These are phyloP conservation scores for Arthroderma sp. DNA, from an alignment of 2,329 filamentous ascomycete genomes.

Conservation along the genomic window DNA sequence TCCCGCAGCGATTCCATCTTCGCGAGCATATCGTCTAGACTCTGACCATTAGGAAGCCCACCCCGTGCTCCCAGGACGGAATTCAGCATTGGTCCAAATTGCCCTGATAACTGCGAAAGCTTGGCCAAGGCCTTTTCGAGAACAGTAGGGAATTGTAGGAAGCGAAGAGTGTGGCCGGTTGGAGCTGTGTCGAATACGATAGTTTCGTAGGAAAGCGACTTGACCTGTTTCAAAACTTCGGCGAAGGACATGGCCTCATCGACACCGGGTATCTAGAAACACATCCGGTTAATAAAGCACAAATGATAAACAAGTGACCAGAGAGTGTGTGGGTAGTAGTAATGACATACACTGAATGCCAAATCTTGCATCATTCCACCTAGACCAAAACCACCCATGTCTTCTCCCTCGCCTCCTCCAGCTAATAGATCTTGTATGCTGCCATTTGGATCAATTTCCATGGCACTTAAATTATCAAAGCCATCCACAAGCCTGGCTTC, in stretches of 20 bases:
- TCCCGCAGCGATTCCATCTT: constrained; percentile 89
- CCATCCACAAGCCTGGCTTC: constrained; percentile 86
- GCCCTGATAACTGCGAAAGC: constrained; percentile 79
- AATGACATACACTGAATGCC: constrained; percentile 65
- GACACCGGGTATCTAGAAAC: constrained; percentile 78
- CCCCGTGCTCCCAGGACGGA: constrained; percentile 70
- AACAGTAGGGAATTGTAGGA: constrained; percentile 94
- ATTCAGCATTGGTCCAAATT: constrained; percentile 93
- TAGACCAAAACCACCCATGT: constrained; percentile 56
- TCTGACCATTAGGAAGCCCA: constrained; percentile 79
- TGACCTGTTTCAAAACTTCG: constrained; percentile 98
- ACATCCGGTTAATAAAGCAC: background rate
- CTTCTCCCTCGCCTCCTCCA: constrained; percentile 50
- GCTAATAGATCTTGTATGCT: constrained; percentile 91
- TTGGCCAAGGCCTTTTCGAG: constrained; percentile 98
- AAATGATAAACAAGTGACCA: constrained; percentile 4
- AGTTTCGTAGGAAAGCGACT: constrained; percentile 94
- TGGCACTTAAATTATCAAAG: constrained; percentile 85
- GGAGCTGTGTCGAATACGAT: constrained; percentile 99
- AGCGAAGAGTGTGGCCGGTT: constrained; percentile 93
- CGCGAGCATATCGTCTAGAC: constrained; percentile 77
- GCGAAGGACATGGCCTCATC: constrained; percentile 99
- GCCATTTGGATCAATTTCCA: constrained; percentile 98
- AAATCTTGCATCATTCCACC: constrained; percentile 98
- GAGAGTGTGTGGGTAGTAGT: background rate